These are phyloP conservation scores for Otatea glauca DNA, from an alignment of 176 grass and related monocot species.

Conservation along the genomic window DNA sequence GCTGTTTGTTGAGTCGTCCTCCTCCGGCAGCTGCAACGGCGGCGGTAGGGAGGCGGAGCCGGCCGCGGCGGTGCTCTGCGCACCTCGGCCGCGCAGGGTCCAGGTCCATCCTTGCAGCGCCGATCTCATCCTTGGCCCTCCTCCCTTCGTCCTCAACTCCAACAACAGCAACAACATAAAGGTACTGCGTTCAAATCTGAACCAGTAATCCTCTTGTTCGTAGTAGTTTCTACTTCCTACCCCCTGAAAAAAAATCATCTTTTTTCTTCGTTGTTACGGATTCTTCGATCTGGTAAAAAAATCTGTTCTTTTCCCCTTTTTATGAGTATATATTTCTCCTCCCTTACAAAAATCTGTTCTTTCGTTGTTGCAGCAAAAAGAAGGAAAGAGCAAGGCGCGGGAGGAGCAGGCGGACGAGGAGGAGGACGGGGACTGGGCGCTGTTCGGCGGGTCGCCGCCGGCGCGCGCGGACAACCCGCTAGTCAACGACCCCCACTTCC, in stretches of 20 bases:
- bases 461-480: constrained; percentile 73
- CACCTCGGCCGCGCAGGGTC: constrained; percentile 44
- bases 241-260: neutral
- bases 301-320: neutral
- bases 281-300: neutral
- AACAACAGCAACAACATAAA: constrained; percentile 24
- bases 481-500: constrained; percentile 68
- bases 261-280: too few relatives aligned
- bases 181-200: constrained; percentile 1
- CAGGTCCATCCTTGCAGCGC: constrained; percentile 53
- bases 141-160: constrained; percentile 33
- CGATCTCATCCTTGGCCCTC: constrained; percentile 60
- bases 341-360: neutral
- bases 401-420: neutral
- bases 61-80: constrained; percentile 52
- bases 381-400: neutral
- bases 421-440: constrained; percentile 22
- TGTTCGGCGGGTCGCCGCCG: constrained; percentile 72
- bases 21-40: constrained; percentile 13
- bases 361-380: constrained; percentile 3
- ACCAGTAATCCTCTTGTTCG: neutral
- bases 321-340: neutral
- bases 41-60: constrained; percentile 37
- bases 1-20: constrained; percentile 38
- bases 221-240: neutral